Conservation (phyloP, 257 asterid genomes). For the Nicotiana undulata region DNA sequence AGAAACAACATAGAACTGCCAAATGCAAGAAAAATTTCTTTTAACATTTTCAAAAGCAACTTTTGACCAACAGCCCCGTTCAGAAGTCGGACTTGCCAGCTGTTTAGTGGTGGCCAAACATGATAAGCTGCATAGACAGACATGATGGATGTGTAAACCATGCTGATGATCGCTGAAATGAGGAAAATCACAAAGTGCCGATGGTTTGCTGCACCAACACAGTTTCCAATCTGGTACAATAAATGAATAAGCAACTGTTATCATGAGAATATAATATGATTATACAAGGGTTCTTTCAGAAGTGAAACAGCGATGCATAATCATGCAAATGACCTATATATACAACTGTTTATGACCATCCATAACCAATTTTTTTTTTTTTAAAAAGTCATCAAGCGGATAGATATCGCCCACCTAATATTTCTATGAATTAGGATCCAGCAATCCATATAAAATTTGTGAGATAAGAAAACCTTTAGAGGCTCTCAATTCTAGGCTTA, state of each 20-base stretch:
- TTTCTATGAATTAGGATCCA: neutral
- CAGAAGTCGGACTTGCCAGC: constrained; percentile 11
- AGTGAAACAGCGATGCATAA: neutral
- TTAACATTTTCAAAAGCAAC: constrained; percentile 29
- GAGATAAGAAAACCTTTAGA: neutral
- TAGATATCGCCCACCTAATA: neutral
- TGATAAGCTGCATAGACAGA: constrained; percentile 46
- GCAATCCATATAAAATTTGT: neutral
- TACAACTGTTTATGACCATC: neutral
- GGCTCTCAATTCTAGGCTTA: constrained; percentile 1
- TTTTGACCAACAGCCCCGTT: constrained; percentile 18
- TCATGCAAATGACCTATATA: neutral
- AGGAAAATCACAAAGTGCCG: constrained; percentile 69
- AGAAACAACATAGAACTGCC: constrained; percentile 54
- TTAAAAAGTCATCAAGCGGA: neutral
- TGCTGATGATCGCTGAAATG: constrained; percentile 60
- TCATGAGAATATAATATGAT: neutral
- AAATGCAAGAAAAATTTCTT: constrained; percentile 40
- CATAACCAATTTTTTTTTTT: neutral
- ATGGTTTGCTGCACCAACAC: constrained; percentile 88
- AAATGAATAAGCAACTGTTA: neutral
- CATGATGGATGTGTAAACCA: constrained; percentile 40
- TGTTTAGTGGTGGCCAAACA: constrained; percentile 47
- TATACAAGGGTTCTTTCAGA: neutral
- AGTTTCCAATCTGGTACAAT: constrained; percentile 74